Evolutionary conservation across 306 rosid genomes (phyloP), one percentile per base, ranked within the genome.

Genomic region (Cicer yamashitae): DNA sequence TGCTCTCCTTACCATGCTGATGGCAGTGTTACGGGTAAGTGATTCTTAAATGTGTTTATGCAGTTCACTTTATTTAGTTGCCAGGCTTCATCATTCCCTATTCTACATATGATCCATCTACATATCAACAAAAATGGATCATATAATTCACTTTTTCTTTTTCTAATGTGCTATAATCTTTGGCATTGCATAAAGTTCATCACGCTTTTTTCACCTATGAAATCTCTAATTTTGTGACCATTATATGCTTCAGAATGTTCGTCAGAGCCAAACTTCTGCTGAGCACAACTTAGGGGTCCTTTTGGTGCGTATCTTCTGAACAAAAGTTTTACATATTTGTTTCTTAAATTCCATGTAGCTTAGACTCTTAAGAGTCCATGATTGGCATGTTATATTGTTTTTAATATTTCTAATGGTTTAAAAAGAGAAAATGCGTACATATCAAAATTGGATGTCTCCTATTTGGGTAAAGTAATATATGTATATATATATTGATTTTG

Each of bases 11-110:
- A 61, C 96, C 56, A 94, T 94, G 97, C 84, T 94, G 64, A 83
- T 94, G 93, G 93, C 99, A 54, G 81, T 92, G 96, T 71, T 92
- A 86, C 92, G 90, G 93, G 99, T 88, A 71, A 83, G 87, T 86
- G 64, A 52, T 78, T 82, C 59, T 59, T 65, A 61, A 72, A 25
- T 73, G 47, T 70, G n/a, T 70, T 71, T 75, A 61, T 14, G 6
- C 37, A 30, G 18, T 74, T 77, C 38, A 50, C n/a, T 12, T 17
- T 70, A 30, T 20, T 37, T 75, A 30, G 61, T 37, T 7, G 25
- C 54, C 37, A 3, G 44, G 25, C 52, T 75, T 61, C 63, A 54
- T 25, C 34, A 57, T 58, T 22, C 22, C 71, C 30, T 67, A 68
- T 54, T 54, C 11, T 30, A 43, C 56, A 59, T 67, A 61, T 56